phyloP scores from a whole-genome alignment of 78 protist species.

The Monocercomonoides exilis region DNA sequence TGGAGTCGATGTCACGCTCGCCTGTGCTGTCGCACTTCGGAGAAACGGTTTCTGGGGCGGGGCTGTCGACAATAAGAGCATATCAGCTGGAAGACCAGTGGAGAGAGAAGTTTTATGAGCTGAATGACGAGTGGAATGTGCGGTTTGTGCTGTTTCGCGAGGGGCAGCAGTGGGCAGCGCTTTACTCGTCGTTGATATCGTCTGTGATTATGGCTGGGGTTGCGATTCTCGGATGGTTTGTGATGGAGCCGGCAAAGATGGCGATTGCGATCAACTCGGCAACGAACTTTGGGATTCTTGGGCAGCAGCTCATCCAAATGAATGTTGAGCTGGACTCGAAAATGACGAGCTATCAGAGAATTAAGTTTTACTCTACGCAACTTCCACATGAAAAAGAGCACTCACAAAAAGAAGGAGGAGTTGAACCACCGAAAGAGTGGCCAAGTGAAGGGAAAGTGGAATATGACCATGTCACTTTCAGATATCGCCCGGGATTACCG shows the following conservation, averaged over 20 bases:
- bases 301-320: neutral
- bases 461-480: neutral
- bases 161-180: slow-evolving; percentile 7
- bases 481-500: slow-evolving; percentile 22
- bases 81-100: slow-evolving; percentile 23
- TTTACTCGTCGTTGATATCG: slow-evolving; percentile 1
- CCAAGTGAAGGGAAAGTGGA: neutral
- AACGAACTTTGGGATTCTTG: neutral
- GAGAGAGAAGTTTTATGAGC: neutral
- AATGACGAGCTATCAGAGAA: slow-evolving; percentile 19
- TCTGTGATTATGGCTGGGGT: neutral
- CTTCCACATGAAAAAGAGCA: slow-evolving; percentile 10
- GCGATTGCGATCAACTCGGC: neutral
- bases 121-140: neutral
- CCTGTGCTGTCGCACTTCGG: slow-evolving; percentile 75
- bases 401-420: neutral
- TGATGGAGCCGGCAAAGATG: neutral
- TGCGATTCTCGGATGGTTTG: neutral
- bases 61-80: slow-evolving; percentile 81
- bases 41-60: slow-evolving; percentile 58
- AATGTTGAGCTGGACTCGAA: slow-evolving; percentile 13
- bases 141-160: slow-evolving; percentile 1
- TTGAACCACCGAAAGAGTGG: neutral
- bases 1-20: slow-evolving; percentile 66
- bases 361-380: slow-evolving; percentile 3